Evolutionary conservation across 2,329 filamentous ascomycete species (phyloP).

Genomic region (Alternaria ethzedia): DNA sequence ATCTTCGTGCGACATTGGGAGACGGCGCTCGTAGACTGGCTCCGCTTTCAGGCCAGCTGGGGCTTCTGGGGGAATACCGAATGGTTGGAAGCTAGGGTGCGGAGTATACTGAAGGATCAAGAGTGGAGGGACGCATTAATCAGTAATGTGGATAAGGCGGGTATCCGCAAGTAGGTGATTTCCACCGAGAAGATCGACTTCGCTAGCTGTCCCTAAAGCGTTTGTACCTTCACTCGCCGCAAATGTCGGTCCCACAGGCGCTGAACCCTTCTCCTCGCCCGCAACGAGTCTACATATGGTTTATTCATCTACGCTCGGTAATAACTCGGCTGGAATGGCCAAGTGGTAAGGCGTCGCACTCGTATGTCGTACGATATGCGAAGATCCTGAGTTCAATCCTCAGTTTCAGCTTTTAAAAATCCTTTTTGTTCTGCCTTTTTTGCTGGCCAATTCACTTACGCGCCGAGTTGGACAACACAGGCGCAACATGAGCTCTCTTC

Average conservation of each 20-base stretch:
- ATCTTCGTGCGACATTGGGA: slow-evolving; percentile 68
- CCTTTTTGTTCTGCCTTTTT: background rate
- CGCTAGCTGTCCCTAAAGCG: background rate
- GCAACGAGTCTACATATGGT: background rate
- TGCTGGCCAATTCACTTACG: background rate
- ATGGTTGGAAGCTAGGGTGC: slow-evolving; percentile 43
- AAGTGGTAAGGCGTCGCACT: slow-evolving; percentile 36
- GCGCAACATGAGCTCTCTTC: background rate
- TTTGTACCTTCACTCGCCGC: background rate
- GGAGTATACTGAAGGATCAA: slow-evolving; percentile 33
- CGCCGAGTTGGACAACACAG: background rate
- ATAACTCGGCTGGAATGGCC: slow-evolving; percentile 20
- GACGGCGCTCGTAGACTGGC: slow-evolving; percentile 71
- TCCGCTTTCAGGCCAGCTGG: slow-evolving; percentile 53
- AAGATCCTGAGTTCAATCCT: slow-evolving; percentile 32
- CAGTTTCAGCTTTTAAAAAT: slow-evolving; percentile 14
- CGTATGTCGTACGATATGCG: slow-evolving; percentile 22
- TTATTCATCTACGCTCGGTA: background rate
- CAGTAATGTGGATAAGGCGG: slow-evolving; percentile 12
- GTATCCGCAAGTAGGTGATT: background rate
- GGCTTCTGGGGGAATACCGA: slow-evolving; percentile 47
- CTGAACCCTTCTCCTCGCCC: background rate
- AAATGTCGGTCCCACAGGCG: background rate
- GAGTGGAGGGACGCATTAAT: slow-evolving; percentile 26
- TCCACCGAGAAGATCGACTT: too few species aligned